Base-by-base conservation (phyloP, 345 rosid species). In the Geranium rotundifolium region DNA sequence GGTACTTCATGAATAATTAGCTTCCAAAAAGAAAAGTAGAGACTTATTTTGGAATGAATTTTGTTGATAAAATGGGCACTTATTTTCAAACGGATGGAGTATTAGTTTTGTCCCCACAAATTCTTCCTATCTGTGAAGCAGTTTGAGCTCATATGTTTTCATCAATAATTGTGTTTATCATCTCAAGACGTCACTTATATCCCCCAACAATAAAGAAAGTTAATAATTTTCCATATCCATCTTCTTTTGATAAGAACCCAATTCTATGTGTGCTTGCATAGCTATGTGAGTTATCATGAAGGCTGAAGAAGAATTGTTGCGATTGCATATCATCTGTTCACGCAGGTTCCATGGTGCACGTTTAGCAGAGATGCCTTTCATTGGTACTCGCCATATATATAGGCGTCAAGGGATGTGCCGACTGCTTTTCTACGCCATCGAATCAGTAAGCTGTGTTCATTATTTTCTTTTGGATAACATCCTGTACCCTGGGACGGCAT, bases 371-470 rank as follows among this genome's bases (percentile, higher is more conserved):
- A 91, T 91, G 97, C 93, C 96, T 4, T 91, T 86, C 75, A 86
- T 90, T 73, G 97, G 93, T 67, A 88, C 96, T 46, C 95, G 97
- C 10, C 85, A 84, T 70, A 69, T 77, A 55, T 91, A 88, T 70
- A 80, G 96, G 79, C 86, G 82, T 57, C 95, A 88, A 76, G 91
- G 96, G 67, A 88, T 91, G 96, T 91, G 95, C 62, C 89, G 90
- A 29, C 85, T 85, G 64, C 96, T 91, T 69, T 84, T 86, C 61
- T 55, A 64, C 60, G 96, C 84, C 61, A 82, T 91, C 65, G 88
- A 91, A 72, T 77, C 74, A 18, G 96, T 88, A 84, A 69, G 87
- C 62, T 65, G 29, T 30, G 18, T 63, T 19, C 58, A 17, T 6
- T 30, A 17, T 37, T 17, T 29, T 18, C 50, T 19, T 16, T 52